phyloP scores from a whole-genome alignment of 2,329 filamentous ascomycete species.

The Cladosporium sp. region DNA sequence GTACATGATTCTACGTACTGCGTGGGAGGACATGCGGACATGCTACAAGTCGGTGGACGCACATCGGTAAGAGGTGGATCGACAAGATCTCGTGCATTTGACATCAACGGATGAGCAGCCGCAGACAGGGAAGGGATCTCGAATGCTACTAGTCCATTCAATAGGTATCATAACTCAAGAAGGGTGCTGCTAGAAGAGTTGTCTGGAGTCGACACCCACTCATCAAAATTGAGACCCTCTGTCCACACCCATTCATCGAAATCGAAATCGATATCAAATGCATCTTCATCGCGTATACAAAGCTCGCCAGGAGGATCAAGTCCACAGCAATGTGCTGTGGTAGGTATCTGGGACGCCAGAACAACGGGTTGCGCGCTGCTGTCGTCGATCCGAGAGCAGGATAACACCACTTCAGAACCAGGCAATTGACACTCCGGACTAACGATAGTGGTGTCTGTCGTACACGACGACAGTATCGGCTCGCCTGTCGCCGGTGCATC shows the following conservation, averaged over 20 bases:
- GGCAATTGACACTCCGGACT: not conserved
- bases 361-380: not conserved
- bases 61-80: not conserved
- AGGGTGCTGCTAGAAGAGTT: not conserved
- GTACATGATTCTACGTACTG: no score
- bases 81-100: not conserved
- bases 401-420: not conserved
- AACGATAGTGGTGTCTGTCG: not conserved
- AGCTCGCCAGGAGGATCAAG: not conserved
- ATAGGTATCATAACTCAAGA: not conserved
- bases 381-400: not conserved
- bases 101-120: not conserved
- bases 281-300: not conserved
- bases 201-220: not conserved
- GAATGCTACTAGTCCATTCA: not conserved
- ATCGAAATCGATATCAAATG: not conserved
- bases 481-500: not conserved
- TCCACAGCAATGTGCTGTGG: not conserved
- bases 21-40: not conserved
- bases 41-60: not conserved
- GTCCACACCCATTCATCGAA: conserved; percentile 14
- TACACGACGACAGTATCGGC: not conserved
- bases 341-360: not conserved
- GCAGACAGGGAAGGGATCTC: not conserved
- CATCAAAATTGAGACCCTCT: not conserved